phyloP scores from a whole-genome alignment of 2,329 filamentous ascomycete species.

The Huntiella omanensis region DNA sequence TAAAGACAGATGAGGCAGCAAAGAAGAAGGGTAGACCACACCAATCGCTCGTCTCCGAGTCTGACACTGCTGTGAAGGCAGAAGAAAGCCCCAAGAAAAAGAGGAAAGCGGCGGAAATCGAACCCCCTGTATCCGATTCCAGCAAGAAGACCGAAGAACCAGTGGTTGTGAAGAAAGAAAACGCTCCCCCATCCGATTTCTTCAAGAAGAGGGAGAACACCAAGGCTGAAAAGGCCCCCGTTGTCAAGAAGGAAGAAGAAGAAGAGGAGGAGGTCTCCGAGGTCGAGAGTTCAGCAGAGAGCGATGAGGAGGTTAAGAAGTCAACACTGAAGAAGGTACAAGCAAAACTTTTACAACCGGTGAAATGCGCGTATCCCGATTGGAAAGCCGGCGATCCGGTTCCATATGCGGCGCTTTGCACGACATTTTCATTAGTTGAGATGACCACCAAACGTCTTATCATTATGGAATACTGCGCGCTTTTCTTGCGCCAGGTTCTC shows the following conservation, averaged over 20 bases:
- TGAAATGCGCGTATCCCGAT: conserved; percentile 78
- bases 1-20: conserved; percentile 35
- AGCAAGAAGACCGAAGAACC: neutral
- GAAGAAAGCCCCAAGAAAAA: too few relatives aligned
- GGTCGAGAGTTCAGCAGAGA: conserved; percentile 24
- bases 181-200: neutral
- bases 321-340: conserved; percentile 71
- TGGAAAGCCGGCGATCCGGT: conserved; percentile 81
- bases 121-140: neutral
- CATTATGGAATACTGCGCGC: conserved; percentile 74
- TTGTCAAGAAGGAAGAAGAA: conserved; percentile 23
- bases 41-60: neutral
- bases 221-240: conserved; percentile 19
- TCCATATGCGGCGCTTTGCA: conserved; percentile 85
- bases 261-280: conserved; percentile 23
- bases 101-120: neutral
- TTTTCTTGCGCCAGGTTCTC: conserved; percentile 87
- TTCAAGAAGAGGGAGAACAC: conserved; percentile 15
- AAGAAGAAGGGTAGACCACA: conserved; percentile 30
- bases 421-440: conserved; percentile 85
- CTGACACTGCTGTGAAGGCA: too few relatives aligned
- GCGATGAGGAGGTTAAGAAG: conserved; percentile 46
- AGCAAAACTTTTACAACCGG: conserved; percentile 45
- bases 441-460: conserved; percentile 81
- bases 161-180: conserved; percentile 10